Evolutionary conservation across 495 filamentous ascomycete genomes (phyloP).

Genomic region (Penicillium robsamsonii): DNA sequence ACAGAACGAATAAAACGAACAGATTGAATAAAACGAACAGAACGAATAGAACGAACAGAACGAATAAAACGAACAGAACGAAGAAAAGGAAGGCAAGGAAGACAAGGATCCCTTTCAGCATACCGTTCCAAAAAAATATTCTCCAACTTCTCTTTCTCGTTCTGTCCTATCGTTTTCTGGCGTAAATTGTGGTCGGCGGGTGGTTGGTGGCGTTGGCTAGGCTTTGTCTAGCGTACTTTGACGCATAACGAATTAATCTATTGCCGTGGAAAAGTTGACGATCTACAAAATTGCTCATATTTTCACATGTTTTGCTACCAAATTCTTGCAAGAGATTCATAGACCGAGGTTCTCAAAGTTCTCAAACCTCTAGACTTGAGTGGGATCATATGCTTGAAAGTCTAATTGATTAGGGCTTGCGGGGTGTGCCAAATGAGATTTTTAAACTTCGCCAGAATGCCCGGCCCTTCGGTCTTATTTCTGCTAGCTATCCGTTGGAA

Average conservation of each 20-base stretch:
- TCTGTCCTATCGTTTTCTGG: background rate
- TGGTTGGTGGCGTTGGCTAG: slow-evolving; percentile 1
- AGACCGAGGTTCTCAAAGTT: background rate
- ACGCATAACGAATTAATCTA: background rate
- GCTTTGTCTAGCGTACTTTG: slow-evolving; percentile 1
- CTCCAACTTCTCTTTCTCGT: background rate
- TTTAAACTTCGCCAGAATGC: background rate
- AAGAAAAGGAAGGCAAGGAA: too few species aligned
- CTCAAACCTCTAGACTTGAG: background rate
- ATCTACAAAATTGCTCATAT: background rate
- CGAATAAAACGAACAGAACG: too few species aligned
- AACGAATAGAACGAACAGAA: too few species aligned
- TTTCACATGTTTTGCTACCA: background rate
- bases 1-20: too few species aligned
- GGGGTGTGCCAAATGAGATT: background rate
- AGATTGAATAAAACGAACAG: too few species aligned
- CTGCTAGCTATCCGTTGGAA: background rate
- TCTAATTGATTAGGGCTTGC: slow-evolving; percentile 4
- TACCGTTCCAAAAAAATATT: background rate
- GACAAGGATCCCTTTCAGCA: slow-evolving; percentile 1
- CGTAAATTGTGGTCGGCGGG: background rate
- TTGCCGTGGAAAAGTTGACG: background rate
- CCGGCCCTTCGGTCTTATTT: slow-evolving; percentile 1
- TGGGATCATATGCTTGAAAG: background rate
- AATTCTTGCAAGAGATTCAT: background rate